Evolutionary conservation across 768 basidiomycete genomes (phyloP).

Genomic region (Mrakia frigida): DNA sequence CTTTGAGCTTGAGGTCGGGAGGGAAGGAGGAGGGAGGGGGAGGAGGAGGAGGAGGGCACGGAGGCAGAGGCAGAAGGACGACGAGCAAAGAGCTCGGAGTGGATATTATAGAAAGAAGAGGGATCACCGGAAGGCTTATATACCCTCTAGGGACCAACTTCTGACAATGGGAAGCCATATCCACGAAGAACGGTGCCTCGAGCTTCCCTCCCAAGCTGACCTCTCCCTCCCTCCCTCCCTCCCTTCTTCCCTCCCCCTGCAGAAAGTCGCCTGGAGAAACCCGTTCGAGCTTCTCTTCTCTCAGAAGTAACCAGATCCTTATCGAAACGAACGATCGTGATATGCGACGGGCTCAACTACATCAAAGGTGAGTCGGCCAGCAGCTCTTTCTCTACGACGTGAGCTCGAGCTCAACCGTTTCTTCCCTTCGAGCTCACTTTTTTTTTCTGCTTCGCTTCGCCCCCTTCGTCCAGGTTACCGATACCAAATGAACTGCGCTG

Average conservation of each 20-base stretch:
- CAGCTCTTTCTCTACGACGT: background rate
- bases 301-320: slow-evolving; percentile 74
- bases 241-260: slow-evolving; percentile 1
- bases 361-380: slow-evolving; percentile 60
- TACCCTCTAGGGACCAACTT: no score
- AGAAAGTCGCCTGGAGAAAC: slow-evolving; percentile 82
- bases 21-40: background rate
- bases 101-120: no score
- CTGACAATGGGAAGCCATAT: no score
- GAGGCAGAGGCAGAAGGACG: background rate
- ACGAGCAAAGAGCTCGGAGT: no score
- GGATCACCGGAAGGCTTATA: no score
- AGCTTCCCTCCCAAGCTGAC: slow-evolving; percentile 12
- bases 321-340: slow-evolving; percentile 66
- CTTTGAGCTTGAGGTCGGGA: background rate
- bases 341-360: slow-evolving; percentile 89
- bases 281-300: slow-evolving; percentile 76
- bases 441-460: background rate
- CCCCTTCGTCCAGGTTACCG: slow-evolving; percentile 59
- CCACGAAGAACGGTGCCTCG: no score
- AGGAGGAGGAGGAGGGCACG: no score
- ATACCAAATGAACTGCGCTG: slow-evolving; percentile 96
- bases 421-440: background rate
- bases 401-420: background rate
- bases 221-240: slow-evolving; percentile 27